Evolutionary conservation across 129 eudicot genomes (phyloP).

Genomic region (Chrysanthemum seticuspe): DNA sequence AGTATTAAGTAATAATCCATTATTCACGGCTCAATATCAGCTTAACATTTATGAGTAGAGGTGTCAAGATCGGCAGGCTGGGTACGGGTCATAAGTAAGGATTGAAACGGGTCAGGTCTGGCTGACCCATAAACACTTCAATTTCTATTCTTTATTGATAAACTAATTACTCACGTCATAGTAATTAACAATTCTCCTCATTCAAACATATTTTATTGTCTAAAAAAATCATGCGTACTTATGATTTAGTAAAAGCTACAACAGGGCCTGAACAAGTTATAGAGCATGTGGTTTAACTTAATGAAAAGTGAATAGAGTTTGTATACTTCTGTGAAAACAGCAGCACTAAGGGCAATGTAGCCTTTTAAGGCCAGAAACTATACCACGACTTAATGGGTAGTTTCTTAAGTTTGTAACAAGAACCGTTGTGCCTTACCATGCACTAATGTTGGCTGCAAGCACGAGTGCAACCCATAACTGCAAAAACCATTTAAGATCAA

Average conservation of each 20-base stretch:
- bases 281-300: too few relatives aligned
- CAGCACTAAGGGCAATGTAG: slow-evolving; percentile 89
- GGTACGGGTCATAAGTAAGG: neutral
- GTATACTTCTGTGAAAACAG: slow-evolving; percentile 76
- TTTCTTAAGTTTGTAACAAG: slow-evolving; percentile 91
- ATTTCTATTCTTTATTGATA: too few relatives aligned
- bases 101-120: neutral
- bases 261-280: too few relatives aligned
- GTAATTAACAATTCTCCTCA: too few relatives aligned
- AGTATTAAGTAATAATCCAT: slow-evolving; percentile 13
- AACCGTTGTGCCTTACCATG: slow-evolving; percentile 87
- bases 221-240: too few relatives aligned
- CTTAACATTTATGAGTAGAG: neutral
- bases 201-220: too few relatives aligned
- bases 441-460: slow-evolving; percentile 77
- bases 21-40: slow-evolving; percentile 1
- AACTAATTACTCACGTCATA: too few relatives aligned
- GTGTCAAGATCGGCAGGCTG: neutral
- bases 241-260: too few relatives aligned
- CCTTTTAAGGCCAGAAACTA: slow-evolving; percentile 96
- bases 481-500: neutral
- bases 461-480: slow-evolving; percentile 87
- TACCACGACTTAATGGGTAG: slow-evolving; percentile 83
- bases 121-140: neutral
- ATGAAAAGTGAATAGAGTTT: neutral